These are phyloP conservation scores for Penicillium sp. DNA, from an alignment of 2,329 filamentous ascomycete species.

Conservation along the genomic window DNA sequence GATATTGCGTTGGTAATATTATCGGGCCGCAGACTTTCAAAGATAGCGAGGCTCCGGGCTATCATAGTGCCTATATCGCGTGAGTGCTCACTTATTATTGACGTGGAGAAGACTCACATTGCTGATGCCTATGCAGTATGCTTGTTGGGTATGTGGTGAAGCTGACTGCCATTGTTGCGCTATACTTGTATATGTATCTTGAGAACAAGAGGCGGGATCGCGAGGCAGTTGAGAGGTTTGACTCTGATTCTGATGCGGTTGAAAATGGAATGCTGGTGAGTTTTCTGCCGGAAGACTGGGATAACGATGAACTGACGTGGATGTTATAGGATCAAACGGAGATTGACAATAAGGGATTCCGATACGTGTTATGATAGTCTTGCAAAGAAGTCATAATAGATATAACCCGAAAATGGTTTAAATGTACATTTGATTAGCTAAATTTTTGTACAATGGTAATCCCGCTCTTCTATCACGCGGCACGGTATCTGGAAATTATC, in stretches of 20 bases:
- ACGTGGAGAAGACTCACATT: not conserved
- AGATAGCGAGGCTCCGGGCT: constrained; percentile 52
- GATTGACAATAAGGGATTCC: constrained; percentile 59
- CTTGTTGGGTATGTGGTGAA: constrained; percentile 61
- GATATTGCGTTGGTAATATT: constrained; percentile 64
- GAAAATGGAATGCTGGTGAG: constrained; percentile 58
- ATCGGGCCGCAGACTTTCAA: constrained; percentile 61
- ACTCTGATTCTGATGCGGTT: constrained; percentile 56
- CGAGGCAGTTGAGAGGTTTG: constrained; percentile 44
- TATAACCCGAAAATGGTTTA: no score
- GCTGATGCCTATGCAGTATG: constrained; percentile 47
- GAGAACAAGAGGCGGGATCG: constrained; percentile 60
- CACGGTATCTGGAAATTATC: no score
- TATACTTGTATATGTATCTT: constrained; percentile 61
- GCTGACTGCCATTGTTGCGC: constrained; percentile 52
- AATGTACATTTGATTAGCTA: not conserved
- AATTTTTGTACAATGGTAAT: no score
- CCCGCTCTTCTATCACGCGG: no score
- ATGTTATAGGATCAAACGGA: constrained; percentile 53
- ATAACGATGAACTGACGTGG: not conserved
- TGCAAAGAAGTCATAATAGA: no score
- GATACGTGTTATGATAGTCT: constrained; percentile 52
- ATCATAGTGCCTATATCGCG: constrained; percentile 44
- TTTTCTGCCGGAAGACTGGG: not conserved
- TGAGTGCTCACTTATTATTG: constrained; percentile 6